Conservation (phyloP, 2,329 filamentous ascomycete species). For the Trichoderma sp. region DNA sequence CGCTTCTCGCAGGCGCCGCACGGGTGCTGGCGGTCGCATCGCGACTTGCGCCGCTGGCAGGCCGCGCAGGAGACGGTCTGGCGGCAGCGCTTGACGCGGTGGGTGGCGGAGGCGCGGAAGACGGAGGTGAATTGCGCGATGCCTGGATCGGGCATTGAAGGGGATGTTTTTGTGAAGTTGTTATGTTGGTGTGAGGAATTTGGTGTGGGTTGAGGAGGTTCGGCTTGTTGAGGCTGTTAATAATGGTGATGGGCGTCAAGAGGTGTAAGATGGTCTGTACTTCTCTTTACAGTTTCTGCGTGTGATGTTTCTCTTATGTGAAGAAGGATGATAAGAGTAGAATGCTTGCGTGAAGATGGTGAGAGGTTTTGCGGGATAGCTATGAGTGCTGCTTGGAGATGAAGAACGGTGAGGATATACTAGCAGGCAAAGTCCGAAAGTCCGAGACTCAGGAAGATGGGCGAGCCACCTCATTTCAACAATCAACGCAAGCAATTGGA, state of each 20-base stretch:
- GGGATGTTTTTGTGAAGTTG: too few species aligned
- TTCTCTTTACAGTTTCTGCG: neutral
- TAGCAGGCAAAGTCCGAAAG: neutral
- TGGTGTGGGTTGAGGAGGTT: too few species aligned
- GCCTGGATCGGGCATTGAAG: slow-evolving; percentile 35
- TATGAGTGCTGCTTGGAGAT: too few species aligned
- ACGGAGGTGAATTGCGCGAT: slow-evolving; percentile 35
- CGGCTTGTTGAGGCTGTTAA: too few species aligned
- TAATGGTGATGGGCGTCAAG: too few species aligned
- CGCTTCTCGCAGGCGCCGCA: slow-evolving; percentile 47
- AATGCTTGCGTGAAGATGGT: neutral
- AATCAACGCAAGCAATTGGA: neutral
- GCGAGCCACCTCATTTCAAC: neutral
- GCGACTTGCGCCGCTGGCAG: slow-evolving; percentile 49
- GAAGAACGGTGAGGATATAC: neutral
- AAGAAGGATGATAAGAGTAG: neutral
- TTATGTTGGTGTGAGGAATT: too few species aligned
- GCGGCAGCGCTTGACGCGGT: slow-evolving; percentile 45
- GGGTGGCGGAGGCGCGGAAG: slow-evolving; percentile 43
- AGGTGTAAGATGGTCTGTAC: neutral
- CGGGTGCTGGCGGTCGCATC: slow-evolving; percentile 47
- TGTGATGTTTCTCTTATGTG: neutral
- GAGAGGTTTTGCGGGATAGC: neutral
- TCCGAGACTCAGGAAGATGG: neutral
- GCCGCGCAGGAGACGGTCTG: slow-evolving; percentile 47